Evolutionary conservation across 1,284 basidiomycete genomes (phyloP), one percentile per base, ranked within the genome.

Genomic region (Testicularia cyperi): DNA sequence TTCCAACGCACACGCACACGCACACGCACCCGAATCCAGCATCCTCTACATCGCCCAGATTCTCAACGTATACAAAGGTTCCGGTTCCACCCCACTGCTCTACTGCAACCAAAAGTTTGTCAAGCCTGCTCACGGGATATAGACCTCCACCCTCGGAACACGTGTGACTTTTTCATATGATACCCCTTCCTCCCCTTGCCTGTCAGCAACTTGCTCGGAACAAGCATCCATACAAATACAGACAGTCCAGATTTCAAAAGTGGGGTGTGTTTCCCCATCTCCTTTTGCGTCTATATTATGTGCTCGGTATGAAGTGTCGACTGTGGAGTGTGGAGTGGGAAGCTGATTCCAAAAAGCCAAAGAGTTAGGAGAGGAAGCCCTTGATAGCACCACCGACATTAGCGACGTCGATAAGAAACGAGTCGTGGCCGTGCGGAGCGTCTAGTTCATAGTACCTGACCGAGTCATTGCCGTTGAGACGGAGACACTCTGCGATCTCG

Each of bases 361-460:
- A 32, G 14, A 6, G 23, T 49, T 62, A 78, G 56, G 56, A 69
- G 26, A 89, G 77, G 79, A 89, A 90, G 0, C 88, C 88, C 45
- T 85, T 80, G 41, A 90, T 84, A 4, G 88, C 88, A 1, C 87
- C 85, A 2, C 87, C 87, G 1, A 90, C 86, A 49, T 86, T 87
- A 44, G 84, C 82, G 23, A 87, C 83, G 70, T 89, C 88, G 57
- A 90, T 79, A 80, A 99, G 80, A 80, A 98, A 98, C 21, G 91
- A 96, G 79, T 98, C 92, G 54, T 79, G 79, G 10, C 95, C 95
- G 89, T 92, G 97, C 13, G 97, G 92, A 4, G 94, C 92, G 28
- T 95, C 92, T 7, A 98, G 83, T 79, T 98, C 95, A 78, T 94
- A 98, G 78, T 97, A 98, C 48, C 88, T 87, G 23, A 99, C 95